Conservation (phyloP, 2,329 filamentous ascomycete genomes). For the Alternaria longipes region DNA sequence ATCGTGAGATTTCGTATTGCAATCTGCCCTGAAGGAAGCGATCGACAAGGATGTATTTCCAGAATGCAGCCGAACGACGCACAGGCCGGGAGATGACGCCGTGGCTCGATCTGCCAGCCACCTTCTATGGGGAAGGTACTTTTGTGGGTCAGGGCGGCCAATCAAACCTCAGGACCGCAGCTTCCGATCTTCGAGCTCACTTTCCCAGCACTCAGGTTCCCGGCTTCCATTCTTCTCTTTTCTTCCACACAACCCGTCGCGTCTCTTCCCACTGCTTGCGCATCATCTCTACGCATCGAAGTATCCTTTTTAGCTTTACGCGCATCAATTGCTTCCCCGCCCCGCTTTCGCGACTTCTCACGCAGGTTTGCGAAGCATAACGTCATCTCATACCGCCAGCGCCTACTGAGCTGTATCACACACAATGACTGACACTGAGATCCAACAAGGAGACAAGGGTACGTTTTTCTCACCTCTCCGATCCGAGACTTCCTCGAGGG, state of each 20-base stretch:
- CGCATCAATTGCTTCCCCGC: constrained; percentile 36
- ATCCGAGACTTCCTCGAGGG: neutral
- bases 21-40: neutral
- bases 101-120: constrained; percentile 34
- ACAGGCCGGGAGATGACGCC: constrained; percentile 38
- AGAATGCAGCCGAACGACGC: constrained; percentile 12
- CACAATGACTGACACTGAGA: constrained; percentile 48
- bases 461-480: constrained; percentile 12
- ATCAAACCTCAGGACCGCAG: constrained; percentile 39
- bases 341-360: constrained; percentile 31
- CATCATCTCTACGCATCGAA: constrained; percentile 32
- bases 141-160: constrained; percentile 25
- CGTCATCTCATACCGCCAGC: constrained; percentile 40
- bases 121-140: constrained; percentile 4
- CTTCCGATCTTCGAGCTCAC: constrained; percentile 43
- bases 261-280: constrained; percentile 30
- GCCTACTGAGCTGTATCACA: constrained; percentile 20
- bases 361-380: constrained; percentile 35
- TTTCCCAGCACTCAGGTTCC: constrained; percentile 27
- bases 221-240: constrained; percentile 29
- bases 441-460: constrained; percentile 52
- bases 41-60: constrained; percentile 13
- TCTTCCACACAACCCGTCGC: constrained; percentile 31
- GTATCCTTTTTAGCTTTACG: constrained; percentile 24
- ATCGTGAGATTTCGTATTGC: neutral